A percentile compares a stretch with the other conserved stretches of the same genome.
Conservation (phyloP, 2,329 filamentous ascomycete genomes). For the Triangularia verruculosa region DNA sequence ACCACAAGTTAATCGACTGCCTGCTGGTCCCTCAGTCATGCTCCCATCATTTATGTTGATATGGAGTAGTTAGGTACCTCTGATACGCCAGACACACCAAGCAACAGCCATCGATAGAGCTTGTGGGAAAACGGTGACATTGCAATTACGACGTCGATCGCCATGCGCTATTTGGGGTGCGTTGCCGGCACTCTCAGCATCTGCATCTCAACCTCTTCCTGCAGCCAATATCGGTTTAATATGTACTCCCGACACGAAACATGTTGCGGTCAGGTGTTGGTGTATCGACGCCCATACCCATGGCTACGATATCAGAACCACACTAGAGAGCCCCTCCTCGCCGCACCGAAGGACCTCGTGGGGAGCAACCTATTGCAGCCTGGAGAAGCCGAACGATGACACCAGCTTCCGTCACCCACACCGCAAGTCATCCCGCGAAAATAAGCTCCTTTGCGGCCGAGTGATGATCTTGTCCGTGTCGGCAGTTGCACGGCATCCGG, state of each 20-base stretch:
- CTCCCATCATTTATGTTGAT: neutral
- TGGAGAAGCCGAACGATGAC: neutral
- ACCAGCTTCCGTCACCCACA: neutral
- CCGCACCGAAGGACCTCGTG: neutral
- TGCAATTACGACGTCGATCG: conserved; percentile 10
- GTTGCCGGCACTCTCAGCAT: neutral
- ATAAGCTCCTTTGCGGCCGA: conserved; percentile 13
- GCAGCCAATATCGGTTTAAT: conserved; percentile 19
- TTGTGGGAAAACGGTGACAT: conserved; percentile 12
- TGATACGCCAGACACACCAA: too few relatives aligned
- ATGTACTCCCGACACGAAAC: conserved; percentile 13
- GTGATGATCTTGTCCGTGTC: conserved; percentile 13
- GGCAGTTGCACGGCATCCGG: conserved; percentile 10
- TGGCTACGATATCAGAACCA: neutral
- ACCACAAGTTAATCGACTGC: neutral
- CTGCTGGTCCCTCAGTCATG: neutral
- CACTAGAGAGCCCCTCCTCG: neutral
- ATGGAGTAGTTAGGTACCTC: neutral
- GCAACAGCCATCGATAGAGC: neutral
- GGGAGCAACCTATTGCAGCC: neutral
- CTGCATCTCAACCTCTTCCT: neutral
- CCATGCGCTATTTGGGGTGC: neutral
- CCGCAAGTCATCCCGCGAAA: neutral
- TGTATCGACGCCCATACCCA: neutral
- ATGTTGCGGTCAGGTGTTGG: conserved; percentile 10